Evolutionary conservation across 805 yeast genomes (phyloP).

Genomic region (Nakazawaea molendinolei): DNA sequence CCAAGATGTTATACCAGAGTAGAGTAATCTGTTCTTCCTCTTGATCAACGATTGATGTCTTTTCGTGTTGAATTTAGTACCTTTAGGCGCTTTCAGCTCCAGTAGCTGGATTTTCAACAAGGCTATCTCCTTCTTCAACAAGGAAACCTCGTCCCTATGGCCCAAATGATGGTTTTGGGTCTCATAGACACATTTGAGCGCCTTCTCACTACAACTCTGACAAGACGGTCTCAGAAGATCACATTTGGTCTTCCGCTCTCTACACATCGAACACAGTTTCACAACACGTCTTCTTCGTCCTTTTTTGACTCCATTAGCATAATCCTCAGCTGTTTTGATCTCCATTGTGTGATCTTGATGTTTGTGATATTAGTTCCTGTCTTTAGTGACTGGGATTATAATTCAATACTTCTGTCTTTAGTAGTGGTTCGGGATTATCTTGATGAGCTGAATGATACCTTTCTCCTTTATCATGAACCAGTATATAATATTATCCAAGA

Average conservation of each 20-base stretch:
- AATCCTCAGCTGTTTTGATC: neutral
- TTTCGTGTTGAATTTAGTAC: neutral
- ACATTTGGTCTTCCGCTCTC: conserved; percentile 10
- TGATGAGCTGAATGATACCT: too few relatives aligned
- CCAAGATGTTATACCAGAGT: neutral
- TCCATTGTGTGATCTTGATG: conserved; percentile 2
- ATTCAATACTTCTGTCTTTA: too few relatives aligned
- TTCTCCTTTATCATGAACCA: too few relatives aligned
- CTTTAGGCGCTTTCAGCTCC: neutral
- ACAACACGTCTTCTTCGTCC: conserved; percentile 9
- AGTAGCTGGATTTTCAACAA: neutral
- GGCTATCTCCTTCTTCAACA: neutral
- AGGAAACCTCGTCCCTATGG: neutral
- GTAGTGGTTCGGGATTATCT: too few relatives aligned
- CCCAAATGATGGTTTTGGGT: neutral
- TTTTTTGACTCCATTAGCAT: neutral
- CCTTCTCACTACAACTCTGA: neutral
- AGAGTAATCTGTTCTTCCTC: neutral
- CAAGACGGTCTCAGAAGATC: conserved; percentile 8
- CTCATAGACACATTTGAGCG: neutral
- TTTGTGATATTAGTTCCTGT: too few relatives aligned
- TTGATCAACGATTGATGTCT: neutral
- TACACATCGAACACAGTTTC: conserved; percentile 7
- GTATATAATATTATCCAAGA: too few relatives aligned
- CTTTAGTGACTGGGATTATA: too few relatives aligned